Percentiles rank a stretch among this genome's conserved stretches.
phyloP scores from a whole-genome alignment of 1,284 basidiomycete genomes.

The Leccinum ponderosum region DNA sequence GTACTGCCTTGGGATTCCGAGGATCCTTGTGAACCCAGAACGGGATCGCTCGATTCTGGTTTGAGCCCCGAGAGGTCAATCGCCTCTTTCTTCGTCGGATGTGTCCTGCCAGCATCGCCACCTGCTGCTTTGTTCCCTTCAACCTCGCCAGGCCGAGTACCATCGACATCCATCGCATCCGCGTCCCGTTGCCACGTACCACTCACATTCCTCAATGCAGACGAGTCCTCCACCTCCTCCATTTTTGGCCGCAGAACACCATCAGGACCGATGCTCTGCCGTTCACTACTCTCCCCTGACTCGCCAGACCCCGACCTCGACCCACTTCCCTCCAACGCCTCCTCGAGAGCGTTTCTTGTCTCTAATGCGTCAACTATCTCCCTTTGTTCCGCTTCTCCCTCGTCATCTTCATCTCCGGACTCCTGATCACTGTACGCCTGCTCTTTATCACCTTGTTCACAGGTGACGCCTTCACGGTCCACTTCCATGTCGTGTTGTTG shows the following conservation, averaged over 20 bases:
- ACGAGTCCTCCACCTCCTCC: slow-evolving; percentile 62
- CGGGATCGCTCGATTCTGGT: slow-evolving; percentile 49
- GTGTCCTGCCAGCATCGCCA: slow-evolving; percentile 26
- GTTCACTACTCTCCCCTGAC: slow-evolving; percentile 33
- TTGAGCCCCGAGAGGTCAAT: slow-evolving; percentile 32
- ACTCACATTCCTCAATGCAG: slow-evolving; percentile 41
- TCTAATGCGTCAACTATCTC: slow-evolving; percentile 61
- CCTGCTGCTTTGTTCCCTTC: slow-evolving; percentile 34
- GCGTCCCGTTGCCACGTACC: slow-evolving; percentile 23
- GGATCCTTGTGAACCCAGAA: slow-evolving; percentile 45
- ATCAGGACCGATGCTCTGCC: slow-evolving; percentile 31
- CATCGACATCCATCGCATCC: slow-evolving; percentile 41
- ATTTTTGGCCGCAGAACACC: slow-evolving; percentile 51
- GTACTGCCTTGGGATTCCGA: slow-evolving; percentile 35
- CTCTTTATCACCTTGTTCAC: slow-evolving; percentile 29
- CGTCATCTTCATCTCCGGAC: slow-evolving; percentile 60
- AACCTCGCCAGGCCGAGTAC: slow-evolving; percentile 22
- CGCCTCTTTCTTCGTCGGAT: slow-evolving; percentile 27
- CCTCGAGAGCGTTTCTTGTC: slow-evolving; percentile 47
- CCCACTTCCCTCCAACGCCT: slow-evolving; percentile 46
- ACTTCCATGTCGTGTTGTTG: slow-evolving; percentile 32
- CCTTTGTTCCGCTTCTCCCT: slow-evolving; percentile 53
- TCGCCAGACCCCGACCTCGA: slow-evolving; percentile 29
- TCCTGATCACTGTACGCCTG: slow-evolving; percentile 46
- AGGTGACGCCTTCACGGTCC: slow-evolving; percentile 26